Evolutionary conservation across 164 flowering plant species (phyloP).

Genomic region (Malania oleifera): DNA sequence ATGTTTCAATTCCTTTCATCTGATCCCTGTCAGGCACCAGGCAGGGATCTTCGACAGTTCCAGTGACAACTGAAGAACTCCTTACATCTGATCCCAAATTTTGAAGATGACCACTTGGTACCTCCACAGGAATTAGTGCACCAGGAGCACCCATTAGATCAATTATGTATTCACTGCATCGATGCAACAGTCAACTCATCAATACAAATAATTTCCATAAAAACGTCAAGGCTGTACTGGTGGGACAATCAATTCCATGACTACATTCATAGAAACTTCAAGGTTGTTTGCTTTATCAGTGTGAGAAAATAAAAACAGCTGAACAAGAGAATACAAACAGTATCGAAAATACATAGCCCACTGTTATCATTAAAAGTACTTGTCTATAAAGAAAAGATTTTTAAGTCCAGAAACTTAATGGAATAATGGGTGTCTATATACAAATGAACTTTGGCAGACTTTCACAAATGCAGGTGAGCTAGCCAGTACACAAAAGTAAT

Average conservation of each 20-base stretch:
- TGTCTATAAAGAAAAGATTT: background rate
- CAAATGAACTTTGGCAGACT: too few relatives aligned
- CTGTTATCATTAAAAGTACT: background rate
- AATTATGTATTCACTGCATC: constrained; percentile 89
- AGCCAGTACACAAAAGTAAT: too few relatives aligned
- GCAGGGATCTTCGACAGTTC: constrained; percentile 20
- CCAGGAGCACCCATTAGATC: constrained; percentile 99
- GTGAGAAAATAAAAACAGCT: too few relatives aligned
- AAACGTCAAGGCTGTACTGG: background rate
- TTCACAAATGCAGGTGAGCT: too few relatives aligned
- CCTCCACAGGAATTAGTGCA: constrained; percentile 85
- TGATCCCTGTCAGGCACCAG: constrained; percentile 31
- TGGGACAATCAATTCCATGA: too few relatives aligned
- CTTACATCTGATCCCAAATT: constrained; percentile 37
- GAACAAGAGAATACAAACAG: background rate
- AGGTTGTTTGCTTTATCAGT: background rate
- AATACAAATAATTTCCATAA: background rate
- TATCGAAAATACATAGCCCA: background rate
- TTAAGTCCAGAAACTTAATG: background rate
- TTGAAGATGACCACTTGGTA: constrained; percentile 53
- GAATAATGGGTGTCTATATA: too few relatives aligned
- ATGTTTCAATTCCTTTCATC: constrained; percentile 15
- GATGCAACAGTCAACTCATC: constrained; percentile 13
- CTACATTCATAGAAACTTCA: too few relatives aligned
- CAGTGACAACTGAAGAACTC: constrained; percentile 25